Evolutionary conservation across 1,284 basidiomycete species (phyloP).

Genomic region (Trametes pubescens): DNA sequence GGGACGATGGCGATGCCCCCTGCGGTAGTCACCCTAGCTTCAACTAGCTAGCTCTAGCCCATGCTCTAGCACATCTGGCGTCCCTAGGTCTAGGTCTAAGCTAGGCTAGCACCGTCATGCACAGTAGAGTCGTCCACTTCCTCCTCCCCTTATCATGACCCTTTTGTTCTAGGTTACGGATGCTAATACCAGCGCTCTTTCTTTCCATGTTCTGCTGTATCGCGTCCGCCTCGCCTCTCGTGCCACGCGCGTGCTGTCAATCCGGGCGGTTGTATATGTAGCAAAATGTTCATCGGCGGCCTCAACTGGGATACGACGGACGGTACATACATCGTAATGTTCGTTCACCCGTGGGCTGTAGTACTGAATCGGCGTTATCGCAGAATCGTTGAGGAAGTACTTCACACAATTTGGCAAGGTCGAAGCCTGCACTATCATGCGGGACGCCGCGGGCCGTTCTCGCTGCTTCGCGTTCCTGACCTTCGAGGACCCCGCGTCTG

Average conservation of each 20-base stretch:
- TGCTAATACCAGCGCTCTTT: conserved; percentile 74
- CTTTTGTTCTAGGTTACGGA: conserved; percentile 74
- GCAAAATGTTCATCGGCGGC: conserved; percentile 99
- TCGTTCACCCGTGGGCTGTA: conserved; percentile 29
- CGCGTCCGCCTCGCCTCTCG: conserved; percentile 41
- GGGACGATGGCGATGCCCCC: conserved; percentile 44
- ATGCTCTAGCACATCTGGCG: conserved; percentile 52
- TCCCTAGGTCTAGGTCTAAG: conserved; percentile 66
- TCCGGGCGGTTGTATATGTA: conserved; percentile 50
- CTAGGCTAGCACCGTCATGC: conserved; percentile 52
- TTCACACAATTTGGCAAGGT: conserved; percentile 83
- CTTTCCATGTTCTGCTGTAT: conserved; percentile 52
- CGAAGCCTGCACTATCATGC: conserved; percentile 95
- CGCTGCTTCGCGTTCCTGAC: conserved; percentile 96
- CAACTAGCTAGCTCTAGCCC: conserved; percentile 61
- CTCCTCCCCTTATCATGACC: conserved; percentile 61
- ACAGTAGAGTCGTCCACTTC: conserved; percentile 77
- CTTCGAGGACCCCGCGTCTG: conserved; percentile 84
- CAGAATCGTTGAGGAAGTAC: conserved; percentile 77
- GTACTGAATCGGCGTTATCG: conserved; percentile 43
- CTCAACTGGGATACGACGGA: conserved; percentile 99
- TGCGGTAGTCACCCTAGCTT: conserved; percentile 52
- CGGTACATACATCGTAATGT: conserved; percentile 65
- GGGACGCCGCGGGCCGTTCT: conserved; percentile 89
- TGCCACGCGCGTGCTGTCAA: conserved; percentile 30